Evolutionary conservation across 75 land plant genomes (phyloP).

Genomic region (Pseudotsuga menziesii): DNA sequence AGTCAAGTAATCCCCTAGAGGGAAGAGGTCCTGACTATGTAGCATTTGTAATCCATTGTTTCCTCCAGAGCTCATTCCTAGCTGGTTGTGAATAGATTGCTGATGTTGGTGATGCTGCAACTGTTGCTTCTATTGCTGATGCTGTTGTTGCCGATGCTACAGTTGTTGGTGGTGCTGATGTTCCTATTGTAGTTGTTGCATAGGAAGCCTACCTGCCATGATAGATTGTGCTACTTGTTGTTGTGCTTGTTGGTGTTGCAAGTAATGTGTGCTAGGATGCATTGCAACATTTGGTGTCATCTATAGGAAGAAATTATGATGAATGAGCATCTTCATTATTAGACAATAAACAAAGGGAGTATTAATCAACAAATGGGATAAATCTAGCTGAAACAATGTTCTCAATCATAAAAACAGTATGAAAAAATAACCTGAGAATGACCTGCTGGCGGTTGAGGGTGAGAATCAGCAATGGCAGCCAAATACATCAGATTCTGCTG

Average conservation of each 20-base stretch:
- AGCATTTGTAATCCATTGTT: slow-evolving; percentile 23
- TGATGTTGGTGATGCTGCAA: slow-evolving; percentile 20
- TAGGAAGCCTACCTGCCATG: slow-evolving; percentile 18
- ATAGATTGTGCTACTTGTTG: slow-evolving; percentile 19
- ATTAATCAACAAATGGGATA: not conserved
- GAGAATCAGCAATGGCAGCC: slow-evolving; percentile 35
- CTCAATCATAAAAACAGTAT: not conserved
- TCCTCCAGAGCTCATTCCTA: slow-evolving; percentile 18
- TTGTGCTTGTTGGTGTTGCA: slow-evolving; percentile 29
- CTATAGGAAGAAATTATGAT: slow-evolving; percentile 2
- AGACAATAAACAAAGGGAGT: not conserved
- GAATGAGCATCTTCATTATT: not conserved
- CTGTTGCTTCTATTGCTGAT: slow-evolving; percentile 16
- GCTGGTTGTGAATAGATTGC: slow-evolving; percentile 17
- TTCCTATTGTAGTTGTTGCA: slow-evolving; percentile 14
- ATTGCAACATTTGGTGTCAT: slow-evolving; percentile 11
- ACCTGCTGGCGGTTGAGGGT: slow-evolving; percentile 19
- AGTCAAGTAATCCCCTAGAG: slow-evolving; percentile 24
- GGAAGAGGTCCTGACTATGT: slow-evolving; percentile 8
- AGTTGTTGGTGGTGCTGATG: slow-evolving; percentile 15
- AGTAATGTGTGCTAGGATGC: slow-evolving; percentile 18
- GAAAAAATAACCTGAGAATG: slow-evolving; percentile 16
- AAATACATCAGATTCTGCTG: slow-evolving; percentile 35
- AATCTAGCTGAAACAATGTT: not conserved
- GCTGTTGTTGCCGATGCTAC: not conserved